Evolutionary conservation across 768 basidiomycete species (phyloP).

Genomic region (Mrakia blollopis): DNA sequence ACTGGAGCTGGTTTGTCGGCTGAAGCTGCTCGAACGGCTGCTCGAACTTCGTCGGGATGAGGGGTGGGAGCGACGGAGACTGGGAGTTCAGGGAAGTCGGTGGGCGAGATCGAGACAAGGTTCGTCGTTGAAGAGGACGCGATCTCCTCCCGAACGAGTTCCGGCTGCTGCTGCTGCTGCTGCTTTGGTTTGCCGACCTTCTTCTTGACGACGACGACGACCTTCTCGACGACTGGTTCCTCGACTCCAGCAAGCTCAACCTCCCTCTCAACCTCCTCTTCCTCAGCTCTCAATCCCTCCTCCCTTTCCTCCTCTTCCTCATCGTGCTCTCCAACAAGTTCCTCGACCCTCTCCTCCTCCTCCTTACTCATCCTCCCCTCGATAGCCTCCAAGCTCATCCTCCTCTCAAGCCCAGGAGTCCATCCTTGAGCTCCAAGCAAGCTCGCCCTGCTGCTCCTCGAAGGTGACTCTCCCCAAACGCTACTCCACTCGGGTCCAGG

Average conservation of each 20-base stretch:
- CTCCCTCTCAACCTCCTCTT: conserved; percentile 18
- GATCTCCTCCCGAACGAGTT: background rate
- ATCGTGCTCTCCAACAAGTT: background rate
- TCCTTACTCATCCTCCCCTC: background rate
- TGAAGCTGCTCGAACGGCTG: conserved; percentile 7
- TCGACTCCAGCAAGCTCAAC: background rate
- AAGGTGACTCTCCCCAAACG: background rate
- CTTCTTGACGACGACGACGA: background rate
- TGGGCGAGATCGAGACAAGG: background rate
- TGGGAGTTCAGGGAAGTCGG: background rate
- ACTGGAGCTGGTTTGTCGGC: conserved; percentile 9
- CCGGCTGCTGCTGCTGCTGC: conserved; percentile 1
- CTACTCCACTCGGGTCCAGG: background rate
- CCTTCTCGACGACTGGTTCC: background rate
- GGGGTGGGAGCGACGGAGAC: conserved; percentile 24
- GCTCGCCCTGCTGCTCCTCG: background rate
- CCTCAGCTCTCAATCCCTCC: background rate
- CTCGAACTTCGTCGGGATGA: conserved; percentile 33
- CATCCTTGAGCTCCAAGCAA: background rate
- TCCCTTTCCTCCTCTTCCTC: conserved; percentile 14
- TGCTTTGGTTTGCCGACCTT: background rate
- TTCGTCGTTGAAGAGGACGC: background rate
- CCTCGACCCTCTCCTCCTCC: conserved; percentile 5
- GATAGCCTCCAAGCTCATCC: background rate
- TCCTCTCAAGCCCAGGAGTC: background rate